phyloP scores from a whole-genome alignment of 805 yeast genomes.

The Kluyveromyces wickerhamii region DNA sequence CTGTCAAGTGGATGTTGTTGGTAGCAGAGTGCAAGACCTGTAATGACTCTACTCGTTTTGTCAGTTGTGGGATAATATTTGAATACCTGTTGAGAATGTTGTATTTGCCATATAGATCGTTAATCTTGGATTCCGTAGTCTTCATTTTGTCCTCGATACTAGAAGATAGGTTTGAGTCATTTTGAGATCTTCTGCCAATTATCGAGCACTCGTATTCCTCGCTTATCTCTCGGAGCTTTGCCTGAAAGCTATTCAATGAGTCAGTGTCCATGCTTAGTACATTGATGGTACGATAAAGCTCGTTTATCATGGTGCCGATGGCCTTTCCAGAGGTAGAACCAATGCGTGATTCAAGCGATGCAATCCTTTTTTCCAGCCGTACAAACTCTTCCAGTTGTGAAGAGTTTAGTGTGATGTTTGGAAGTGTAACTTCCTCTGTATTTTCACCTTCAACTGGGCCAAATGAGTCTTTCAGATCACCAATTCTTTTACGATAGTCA shows the following conservation, averaged over 20 bases:
- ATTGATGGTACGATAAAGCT: conserved; percentile 23
- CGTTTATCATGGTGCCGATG: conserved; percentile 23
- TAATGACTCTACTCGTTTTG: conserved; percentile 22
- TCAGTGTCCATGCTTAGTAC: conserved; percentile 23
- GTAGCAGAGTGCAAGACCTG: conserved; percentile 18
- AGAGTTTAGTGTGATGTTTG: conserved; percentile 5
- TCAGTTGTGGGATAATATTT: conserved; percentile 20
- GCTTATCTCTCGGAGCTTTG: conserved; percentile 19
- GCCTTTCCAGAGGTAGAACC: conserved; percentile 12
- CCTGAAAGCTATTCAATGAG: conserved; percentile 14
- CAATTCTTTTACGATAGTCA: background rate
- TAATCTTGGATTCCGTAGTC: conserved; percentile 19
- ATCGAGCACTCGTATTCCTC: conserved; percentile 21
- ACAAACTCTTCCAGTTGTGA: conserved; percentile 6
- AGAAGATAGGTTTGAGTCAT: conserved; percentile 7
- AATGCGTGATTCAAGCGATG: conserved; percentile 15
- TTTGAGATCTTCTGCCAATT: conserved; percentile 12
- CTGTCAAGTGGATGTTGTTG: conserved; percentile 12
- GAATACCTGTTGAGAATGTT: conserved; percentile 12
- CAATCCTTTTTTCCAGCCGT: conserved; percentile 14
- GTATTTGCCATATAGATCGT: conserved; percentile 18
- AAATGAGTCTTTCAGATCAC: background rate
- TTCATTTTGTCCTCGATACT: conserved; percentile 13
- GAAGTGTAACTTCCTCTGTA: conserved; percentile 1
- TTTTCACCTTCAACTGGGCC: background rate